Evolutionary conservation across 768 basidiomycete genomes (phyloP), one percentile per base, ranked within the genome.

Genomic region (Pleurotus tuoliensis): DNA sequence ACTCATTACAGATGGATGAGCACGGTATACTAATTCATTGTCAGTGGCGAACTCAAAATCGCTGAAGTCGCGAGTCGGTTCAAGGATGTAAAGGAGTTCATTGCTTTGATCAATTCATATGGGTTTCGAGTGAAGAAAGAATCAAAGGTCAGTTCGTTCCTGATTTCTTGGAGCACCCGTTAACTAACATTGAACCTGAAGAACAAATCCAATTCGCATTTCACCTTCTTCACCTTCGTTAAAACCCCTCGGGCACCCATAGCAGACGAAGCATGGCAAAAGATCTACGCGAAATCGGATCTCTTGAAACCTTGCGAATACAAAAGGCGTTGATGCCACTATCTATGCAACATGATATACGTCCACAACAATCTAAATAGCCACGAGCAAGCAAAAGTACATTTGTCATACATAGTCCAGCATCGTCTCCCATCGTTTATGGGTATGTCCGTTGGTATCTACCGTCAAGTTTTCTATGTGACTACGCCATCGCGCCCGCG

Each of bases 1-100:
- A 37, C 13, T 24, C 47, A 34, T 27, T 2, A 18, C 25, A 37
- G 5, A 38, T 34, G 11, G 2, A 11, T 11, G 30, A 11, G 1
- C 11, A 34, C 3, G 30, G 30, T 34, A 2, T 11, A 34, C 30
- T 34, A 8, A 34, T 34, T 34, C 30, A 34, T 34, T 34, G 30
- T 4, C 30, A 91, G 93, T 34, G 93, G 93, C 15, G 82, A 88
- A 64, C 74, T 96, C 43, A 88, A 87, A 71, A 83, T 96, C 50
- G 93, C 94, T 1, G 94, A 97, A 71, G 94, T 95, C 22, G 79
- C 91, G 0, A 93, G 91, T 67, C 84, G 94, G 5, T 90, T 97
- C 64, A 77, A 80, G 2, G 78, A 83, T 53, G 68, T 86, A 4
- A 82, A 86, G 45, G 79, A 81, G 37, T 96, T 97, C 62, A 71